A percentile compares a stretch with the other conserved stretches of the same genome.
Conservation (phyloP, 768 basidiomycete species). For the Pleurotus eryngii region DNA sequence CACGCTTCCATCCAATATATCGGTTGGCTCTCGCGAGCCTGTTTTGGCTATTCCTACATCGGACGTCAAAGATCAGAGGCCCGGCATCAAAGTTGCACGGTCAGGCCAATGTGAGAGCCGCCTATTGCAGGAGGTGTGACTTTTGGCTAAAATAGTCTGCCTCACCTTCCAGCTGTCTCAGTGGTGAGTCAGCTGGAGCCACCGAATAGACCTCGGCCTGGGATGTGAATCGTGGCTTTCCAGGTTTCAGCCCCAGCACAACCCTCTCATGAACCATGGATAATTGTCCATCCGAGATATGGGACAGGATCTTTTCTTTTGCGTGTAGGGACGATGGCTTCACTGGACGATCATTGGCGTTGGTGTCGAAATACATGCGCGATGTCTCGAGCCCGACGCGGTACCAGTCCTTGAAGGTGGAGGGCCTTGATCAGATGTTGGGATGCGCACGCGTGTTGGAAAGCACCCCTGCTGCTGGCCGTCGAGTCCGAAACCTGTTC, state of each 20-base stretch:
- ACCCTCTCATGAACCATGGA: conserved; percentile 4
- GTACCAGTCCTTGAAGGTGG: conserved; percentile 12
- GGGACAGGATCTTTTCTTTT: not conserved
- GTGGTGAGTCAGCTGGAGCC: not conserved
- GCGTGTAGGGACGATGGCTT: conserved; percentile 4
- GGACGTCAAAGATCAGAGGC: too few relatives aligned
- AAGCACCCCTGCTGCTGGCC: not conserved
- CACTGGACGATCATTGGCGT: conserved; percentile 3
- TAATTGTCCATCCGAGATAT: conserved; percentile 4
- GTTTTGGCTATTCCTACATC: too few relatives aligned
- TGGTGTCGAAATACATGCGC: not conserved
- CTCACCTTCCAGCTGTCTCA: not conserved
- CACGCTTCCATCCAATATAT: too few relatives aligned
- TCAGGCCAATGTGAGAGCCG: not conserved
- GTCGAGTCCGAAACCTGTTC: not conserved
- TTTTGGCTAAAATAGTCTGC: not conserved
- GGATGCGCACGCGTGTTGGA: not conserved
- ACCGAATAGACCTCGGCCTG: not conserved
- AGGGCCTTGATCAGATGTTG: not conserved
- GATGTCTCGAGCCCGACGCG: conserved; percentile 7
- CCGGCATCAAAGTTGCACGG: not conserved
- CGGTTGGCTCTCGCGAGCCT: too few relatives aligned
- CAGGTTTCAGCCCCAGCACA: too few relatives aligned
- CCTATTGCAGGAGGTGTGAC: not conserved
- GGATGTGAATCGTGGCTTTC: not conserved